Percentiles rank a stretch among this genome's conserved stretches.
Evolutionary conservation across 805 yeast species (phyloP).

Genomic region (Hanseniaspora lindneri): DNA sequence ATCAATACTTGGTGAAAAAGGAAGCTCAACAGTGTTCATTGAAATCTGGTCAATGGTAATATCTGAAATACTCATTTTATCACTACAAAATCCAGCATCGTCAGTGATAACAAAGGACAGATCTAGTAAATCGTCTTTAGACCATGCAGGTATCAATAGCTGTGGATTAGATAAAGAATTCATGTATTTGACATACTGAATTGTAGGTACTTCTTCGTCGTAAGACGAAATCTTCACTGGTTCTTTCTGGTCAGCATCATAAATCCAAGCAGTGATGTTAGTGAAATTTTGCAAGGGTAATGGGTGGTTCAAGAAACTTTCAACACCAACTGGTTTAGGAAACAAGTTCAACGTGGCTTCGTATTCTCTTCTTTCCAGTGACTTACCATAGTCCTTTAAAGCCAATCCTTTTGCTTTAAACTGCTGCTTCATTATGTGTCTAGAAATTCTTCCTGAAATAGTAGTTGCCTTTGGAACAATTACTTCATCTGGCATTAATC

Average conservation of each 20-base stretch:
- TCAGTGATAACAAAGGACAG: conserved; percentile 23
- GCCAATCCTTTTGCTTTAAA: conserved; percentile 15
- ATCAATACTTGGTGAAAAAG: conserved; percentile 25
- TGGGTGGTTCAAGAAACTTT: conserved; percentile 14
- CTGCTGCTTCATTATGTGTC: conserved; percentile 16
- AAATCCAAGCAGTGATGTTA: conserved; percentile 16
- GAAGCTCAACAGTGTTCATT: conserved; percentile 15
- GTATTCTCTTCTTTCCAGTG: conserved; percentile 16
- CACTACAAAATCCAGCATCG: conserved; percentile 12
- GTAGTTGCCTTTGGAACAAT: conserved; percentile 11
- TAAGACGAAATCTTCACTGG: conserved; percentile 14
- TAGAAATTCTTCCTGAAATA: conserved; percentile 9
- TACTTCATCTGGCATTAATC: conserved; percentile 15
- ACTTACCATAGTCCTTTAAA: conserved; percentile 16
- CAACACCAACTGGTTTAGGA: conserved; percentile 14
- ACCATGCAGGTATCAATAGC: conserved; percentile 21
- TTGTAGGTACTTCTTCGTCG: conserved; percentile 17
- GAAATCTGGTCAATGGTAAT: conserved; percentile 13
- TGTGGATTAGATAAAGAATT: conserved; percentile 21
- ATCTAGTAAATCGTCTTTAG: conserved; percentile 17
- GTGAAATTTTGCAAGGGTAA: conserved; percentile 10
- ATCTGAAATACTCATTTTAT: conserved; percentile 2
- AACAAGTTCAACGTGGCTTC: conserved; percentile 14
- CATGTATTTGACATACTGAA: conserved; percentile 22
- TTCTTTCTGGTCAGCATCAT: conserved; percentile 11